These are phyloP conservation scores for Pseudogymnoascus sp. DNA, from an alignment of 2,329 filamentous ascomycete species.

Conservation along the genomic window DNA sequence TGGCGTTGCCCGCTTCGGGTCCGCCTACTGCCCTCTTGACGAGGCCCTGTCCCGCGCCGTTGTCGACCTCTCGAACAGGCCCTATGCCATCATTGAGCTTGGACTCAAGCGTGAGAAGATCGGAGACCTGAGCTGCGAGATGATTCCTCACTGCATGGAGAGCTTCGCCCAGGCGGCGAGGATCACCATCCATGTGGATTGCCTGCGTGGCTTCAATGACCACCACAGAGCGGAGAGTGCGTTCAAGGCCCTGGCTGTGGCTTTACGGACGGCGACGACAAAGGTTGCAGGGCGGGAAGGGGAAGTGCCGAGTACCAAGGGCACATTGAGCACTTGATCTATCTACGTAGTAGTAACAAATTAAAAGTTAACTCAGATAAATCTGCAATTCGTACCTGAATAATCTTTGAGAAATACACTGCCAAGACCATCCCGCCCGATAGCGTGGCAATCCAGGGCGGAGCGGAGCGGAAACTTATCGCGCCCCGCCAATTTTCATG, in stretches of 20 bases:
- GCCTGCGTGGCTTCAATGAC: constrained; percentile 83
- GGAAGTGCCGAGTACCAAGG: constrained; percentile 94
- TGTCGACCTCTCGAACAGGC: constrained; percentile 88
- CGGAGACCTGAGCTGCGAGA: constrained; percentile 87
- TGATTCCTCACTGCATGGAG: constrained; percentile 93
- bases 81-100: constrained; percentile 75
- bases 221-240: constrained; percentile 94
- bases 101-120: constrained; percentile 87
- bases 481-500: constrained; percentile 8
- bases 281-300: constrained; percentile 74
- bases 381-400: background rate
- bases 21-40: constrained; percentile 87
- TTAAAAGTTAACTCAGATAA: background rate
- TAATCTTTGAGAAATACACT: background rate
- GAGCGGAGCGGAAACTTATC: constrained; percentile 12
- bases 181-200: constrained; percentile 92
- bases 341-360: background rate
- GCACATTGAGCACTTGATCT: constrained; percentile 61
- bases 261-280: constrained; percentile 68
- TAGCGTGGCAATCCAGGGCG: background rate
- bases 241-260: constrained; percentile 92
- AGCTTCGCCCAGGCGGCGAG: constrained; percentile 88
- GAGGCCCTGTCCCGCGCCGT: constrained; percentile 91
- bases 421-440: background rate
- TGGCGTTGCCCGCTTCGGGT: constrained; percentile 84